Conservation (phyloP, 208 protist genomes). For the Wallacemonas sp. region DNA sequence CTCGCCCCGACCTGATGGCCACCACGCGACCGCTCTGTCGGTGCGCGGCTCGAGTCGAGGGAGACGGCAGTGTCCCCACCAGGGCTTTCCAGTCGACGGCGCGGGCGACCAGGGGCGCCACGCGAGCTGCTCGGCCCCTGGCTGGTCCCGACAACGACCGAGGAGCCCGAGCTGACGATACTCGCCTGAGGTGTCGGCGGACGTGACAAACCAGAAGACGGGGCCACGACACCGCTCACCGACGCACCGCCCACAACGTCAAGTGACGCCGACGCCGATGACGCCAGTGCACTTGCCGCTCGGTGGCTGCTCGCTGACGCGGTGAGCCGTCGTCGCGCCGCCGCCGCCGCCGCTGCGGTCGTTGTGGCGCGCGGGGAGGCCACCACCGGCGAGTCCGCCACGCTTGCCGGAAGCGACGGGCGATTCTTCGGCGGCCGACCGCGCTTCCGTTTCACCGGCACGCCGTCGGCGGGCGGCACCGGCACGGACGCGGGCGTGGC, state of each 20-base stretch:
- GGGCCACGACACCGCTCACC: no score
- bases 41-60: not conserved
- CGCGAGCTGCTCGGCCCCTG: no score
- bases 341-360: not conserved
- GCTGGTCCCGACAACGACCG: no score
- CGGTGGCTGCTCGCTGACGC: not conserved
- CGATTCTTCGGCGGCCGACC: conserved; percentile 55
- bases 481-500: not conserved
- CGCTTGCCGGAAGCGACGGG: conserved; percentile 12
- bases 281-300: not conserved
- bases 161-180: not conserved
- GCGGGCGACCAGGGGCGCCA: no score
- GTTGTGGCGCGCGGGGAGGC: conserved; percentile 9
- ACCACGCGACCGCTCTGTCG: not conserved
- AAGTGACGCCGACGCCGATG: not conserved
- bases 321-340: not conserved
- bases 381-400: not conserved
- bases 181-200: not conserved
- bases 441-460: conserved; percentile 55
- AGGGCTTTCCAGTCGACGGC: no score
- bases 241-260: no score
- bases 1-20: not conserved
- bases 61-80: no score
- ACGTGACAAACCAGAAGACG: no score
- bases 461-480: not conserved